Conservation (phyloP, 257 asterid species). For the Nicotiana benthamiana region DNA sequence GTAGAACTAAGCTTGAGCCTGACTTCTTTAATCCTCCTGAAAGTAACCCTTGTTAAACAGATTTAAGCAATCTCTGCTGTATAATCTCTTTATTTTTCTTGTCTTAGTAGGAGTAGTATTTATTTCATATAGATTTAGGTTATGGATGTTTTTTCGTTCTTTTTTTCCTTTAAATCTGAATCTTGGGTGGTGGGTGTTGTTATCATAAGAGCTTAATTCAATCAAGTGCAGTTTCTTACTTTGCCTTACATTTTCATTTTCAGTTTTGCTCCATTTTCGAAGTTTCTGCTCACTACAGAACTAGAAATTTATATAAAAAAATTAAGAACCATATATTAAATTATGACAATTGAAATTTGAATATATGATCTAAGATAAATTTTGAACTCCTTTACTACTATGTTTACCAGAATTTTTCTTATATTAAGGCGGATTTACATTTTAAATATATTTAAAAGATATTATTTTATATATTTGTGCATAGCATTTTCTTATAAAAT, state of each 20-base stretch:
- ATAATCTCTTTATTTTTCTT: neutral
- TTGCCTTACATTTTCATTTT: neutral
- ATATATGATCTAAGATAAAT: no score
- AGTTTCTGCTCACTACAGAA: no score
- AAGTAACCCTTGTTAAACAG: slow-evolving; percentile 35
- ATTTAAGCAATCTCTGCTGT: neutral
- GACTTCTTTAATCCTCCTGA: slow-evolving; percentile 42
- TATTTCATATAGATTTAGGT: neutral
- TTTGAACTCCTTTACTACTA: no score
- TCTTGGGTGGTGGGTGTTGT: slow-evolving; percentile 8
- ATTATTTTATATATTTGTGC: no score
- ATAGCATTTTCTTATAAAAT: no score
- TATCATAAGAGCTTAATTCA: neutral
- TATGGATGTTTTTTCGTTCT: neutral
- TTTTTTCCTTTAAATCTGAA: neutral
- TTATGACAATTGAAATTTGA: no score
- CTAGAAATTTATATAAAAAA: no score
- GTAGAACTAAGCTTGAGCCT: slow-evolving; percentile 53
- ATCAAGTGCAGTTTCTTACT: neutral
- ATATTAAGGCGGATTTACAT: no score
- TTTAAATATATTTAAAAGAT: no score
- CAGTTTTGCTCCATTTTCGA: neutral
- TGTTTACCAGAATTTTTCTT: no score
- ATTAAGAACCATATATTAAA: no score
- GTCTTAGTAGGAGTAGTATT: neutral